Percentiles rank a stretch among this genome's conserved stretches.
Evolutionary conservation across 192 early-diverging fungal species (phyloP).

Genomic region (Podila epigama): DNA sequence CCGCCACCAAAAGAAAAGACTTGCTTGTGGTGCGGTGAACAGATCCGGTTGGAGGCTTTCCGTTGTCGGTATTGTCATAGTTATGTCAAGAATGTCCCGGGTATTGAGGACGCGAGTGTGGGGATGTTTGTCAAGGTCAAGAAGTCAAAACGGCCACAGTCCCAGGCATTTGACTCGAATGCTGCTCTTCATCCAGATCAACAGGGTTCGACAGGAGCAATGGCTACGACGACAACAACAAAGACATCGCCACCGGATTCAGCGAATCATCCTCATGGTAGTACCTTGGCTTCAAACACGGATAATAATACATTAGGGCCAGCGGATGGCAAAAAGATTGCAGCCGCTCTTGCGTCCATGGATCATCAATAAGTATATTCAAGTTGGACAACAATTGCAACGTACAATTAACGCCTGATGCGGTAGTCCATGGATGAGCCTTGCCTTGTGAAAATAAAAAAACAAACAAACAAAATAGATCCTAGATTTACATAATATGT

Average conservation of each 20-base stretch:
- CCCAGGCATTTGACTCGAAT: background rate
- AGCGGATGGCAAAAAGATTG: conserved; percentile 13
- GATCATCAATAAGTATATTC: background rate
- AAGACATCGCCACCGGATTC: background rate
- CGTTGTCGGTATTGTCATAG: conserved; percentile 51
- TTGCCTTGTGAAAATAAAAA: too few relatives aligned
- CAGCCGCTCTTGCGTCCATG: background rate
- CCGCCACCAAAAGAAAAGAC: conserved; percentile 41
- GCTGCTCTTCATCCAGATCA: background rate
- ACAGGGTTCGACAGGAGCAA: background rate
- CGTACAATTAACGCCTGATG: too few relatives aligned
- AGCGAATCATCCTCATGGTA: too few relatives aligned
- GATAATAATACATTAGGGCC: conserved; percentile 1
- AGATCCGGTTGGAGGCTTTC: conserved; percentile 32
- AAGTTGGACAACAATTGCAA: too few relatives aligned
- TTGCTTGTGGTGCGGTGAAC: conserved; percentile 45
- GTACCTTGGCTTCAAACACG: too few relatives aligned
- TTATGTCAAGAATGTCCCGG: conserved; percentile 46
- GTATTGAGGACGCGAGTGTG: conserved; percentile 21
- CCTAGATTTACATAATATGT: too few relatives aligned
- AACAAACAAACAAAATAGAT: too few relatives aligned
- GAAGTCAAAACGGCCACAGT: background rate
- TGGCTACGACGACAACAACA: background rate
- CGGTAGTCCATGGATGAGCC: too few relatives aligned
- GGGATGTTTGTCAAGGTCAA: conserved; percentile 45